phyloP scores from a whole-genome alignment of 345 rosid species.

The Noccaea bulbosa region DNA sequence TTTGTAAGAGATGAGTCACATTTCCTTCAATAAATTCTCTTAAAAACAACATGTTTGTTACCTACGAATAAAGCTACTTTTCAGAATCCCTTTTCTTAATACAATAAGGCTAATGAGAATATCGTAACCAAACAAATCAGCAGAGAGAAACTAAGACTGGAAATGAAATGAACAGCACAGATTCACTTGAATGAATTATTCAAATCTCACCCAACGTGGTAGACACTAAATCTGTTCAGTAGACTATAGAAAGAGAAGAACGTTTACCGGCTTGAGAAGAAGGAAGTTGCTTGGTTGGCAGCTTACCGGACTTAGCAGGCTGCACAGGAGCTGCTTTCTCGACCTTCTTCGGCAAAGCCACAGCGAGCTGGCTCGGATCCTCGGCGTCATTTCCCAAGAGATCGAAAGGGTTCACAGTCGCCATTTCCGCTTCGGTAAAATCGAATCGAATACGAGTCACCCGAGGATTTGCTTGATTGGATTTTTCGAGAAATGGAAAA shows the following conservation, averaged over 20 bases:
- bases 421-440: conserved; percentile 50
- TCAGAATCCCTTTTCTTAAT: no score
- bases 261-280: conserved; percentile 81
- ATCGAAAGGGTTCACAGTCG: conserved; percentile 81
- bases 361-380: conserved; percentile 68
- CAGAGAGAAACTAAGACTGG: not conserved
- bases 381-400: conserved; percentile 76
- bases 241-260: not conserved
- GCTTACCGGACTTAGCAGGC: conserved; percentile 60
- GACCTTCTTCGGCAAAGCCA: conserved; percentile 49
- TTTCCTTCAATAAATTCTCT: not conserved
- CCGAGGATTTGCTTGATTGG: conserved; percentile 1
- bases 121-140: not conserved
- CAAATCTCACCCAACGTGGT: not conserved
- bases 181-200: not conserved
- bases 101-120: not conserved
- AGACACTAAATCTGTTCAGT: not conserved
- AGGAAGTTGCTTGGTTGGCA: conserved; percentile 72
- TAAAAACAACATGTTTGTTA: not conserved
- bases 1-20: not conserved
- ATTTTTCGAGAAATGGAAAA: not conserved
- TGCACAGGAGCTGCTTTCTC: conserved; percentile 45
- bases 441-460: conserved; percentile 3
- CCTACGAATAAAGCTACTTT: not conserved
- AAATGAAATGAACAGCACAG: no score